Percentiles rank a stretch among this genome's conserved stretches.
Conservation (phyloP, 225 moss, liverwort and hornwort species). For the Thuidium tamariscinum region DNA sequence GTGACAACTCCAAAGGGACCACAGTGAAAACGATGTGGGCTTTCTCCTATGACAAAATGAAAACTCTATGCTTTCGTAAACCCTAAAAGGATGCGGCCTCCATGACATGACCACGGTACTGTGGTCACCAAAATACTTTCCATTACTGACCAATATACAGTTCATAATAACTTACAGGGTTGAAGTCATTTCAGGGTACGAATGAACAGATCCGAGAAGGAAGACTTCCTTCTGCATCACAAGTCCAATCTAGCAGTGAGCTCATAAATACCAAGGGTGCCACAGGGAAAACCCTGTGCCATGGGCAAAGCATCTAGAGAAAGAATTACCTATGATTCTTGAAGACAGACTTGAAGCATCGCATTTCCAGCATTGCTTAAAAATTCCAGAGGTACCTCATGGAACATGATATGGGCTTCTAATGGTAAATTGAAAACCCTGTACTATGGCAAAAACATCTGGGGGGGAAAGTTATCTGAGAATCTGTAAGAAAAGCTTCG, state of each 20-base stretch:
- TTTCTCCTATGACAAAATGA: background rate
- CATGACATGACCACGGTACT: background rate
- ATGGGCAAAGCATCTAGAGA: background rate
- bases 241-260: background rate
- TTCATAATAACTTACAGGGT: background rate
- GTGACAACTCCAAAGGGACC: background rate
- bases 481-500: background rate
- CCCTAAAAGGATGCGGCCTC: background rate
- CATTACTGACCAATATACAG: background rate
- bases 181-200: background rate
- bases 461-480: background rate
- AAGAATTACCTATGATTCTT: background rate
- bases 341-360: background rate
- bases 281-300: background rate
- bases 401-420: background rate
- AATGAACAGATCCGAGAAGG: background rate
- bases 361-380: background rate
- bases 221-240: background rate
- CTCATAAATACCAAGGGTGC: background rate
- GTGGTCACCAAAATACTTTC: background rate
- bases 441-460: background rate
- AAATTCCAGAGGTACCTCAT: background rate
- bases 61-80: background rate
- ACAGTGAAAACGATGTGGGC: background rate
- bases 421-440: background rate